These are phyloP conservation scores for Fagopyrum esculentum DNA, from an alignment of 148 eudicot genomes.

Conservation along the genomic window DNA sequence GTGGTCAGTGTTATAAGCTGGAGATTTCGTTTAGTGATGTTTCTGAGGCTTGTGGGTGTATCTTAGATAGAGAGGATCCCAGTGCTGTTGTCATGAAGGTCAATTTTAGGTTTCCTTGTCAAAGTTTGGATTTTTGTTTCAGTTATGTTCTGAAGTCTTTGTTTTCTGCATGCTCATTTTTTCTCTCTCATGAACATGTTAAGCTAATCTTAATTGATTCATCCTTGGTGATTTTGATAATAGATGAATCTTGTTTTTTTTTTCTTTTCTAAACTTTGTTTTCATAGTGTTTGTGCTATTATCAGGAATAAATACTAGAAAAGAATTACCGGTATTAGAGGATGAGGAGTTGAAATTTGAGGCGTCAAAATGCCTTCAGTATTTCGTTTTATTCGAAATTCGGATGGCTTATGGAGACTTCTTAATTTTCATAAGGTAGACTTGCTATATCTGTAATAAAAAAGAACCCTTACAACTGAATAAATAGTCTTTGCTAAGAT, in stretches of 20 bases:
- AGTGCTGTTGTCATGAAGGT: slow-evolving; percentile 77
- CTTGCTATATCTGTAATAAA: neutral
- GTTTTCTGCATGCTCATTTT: slow-evolving; percentile 2
- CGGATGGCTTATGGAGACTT: neutral
- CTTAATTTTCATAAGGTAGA: neutral
- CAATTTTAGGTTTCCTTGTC: neutral
- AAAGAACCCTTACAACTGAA: neutral
- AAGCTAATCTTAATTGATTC: neutral
- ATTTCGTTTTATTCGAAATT: no score
- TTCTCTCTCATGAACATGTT: neutral
- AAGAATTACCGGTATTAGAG: neutral
- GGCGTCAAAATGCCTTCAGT: no score
- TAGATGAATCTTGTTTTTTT: neutral
- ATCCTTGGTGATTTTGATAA: neutral
- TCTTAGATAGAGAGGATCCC: slow-evolving; percentile 30
- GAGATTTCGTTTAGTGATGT: slow-evolving; percentile 73
- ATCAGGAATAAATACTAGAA: neutral
- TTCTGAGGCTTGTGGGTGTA: slow-evolving; percentile 49
- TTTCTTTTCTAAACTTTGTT: neutral
- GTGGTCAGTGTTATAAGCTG: slow-evolving; percentile 42
- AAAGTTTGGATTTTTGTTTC: slow-evolving; percentile 9
- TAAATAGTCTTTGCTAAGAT: neutral
- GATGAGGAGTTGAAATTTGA: neutral
- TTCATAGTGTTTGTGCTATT: neutral
- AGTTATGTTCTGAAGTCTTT: neutral